Conservation (phyloP, 78 protist genomes). For the Dictyostelium purpureum region DNA sequence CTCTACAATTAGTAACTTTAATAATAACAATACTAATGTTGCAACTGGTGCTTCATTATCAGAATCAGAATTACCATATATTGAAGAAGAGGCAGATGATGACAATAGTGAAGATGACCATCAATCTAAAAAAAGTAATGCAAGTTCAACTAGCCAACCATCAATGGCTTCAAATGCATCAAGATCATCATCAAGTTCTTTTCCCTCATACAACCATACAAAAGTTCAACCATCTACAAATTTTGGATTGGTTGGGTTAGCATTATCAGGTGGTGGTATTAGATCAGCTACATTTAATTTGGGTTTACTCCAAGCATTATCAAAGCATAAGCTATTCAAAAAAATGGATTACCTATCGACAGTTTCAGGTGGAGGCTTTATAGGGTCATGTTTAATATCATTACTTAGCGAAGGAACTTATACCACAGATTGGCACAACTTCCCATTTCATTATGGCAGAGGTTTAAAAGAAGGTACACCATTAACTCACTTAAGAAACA, state of each 20-base stretch:
- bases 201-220: background rate
- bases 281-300: constrained; percentile 68
- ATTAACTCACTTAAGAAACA: constrained; percentile 57
- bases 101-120: background rate
- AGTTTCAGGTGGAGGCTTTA: constrained; percentile 70
- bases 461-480: constrained; percentile 72
- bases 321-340: constrained; percentile 52
- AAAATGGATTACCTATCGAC: constrained; percentile 67
- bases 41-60: background rate
- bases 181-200: background rate
- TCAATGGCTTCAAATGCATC: background rate
- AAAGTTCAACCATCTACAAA: constrained; percentile 33
- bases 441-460: constrained; percentile 71
- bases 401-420: constrained; percentile 57
- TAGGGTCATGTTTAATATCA: constrained; percentile 51
- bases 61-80: background rate
- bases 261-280: constrained; percentile 75
- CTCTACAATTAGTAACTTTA: too few relatives aligned
- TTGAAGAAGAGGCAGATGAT: background rate
- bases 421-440: constrained; percentile 67
- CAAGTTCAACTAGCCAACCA: background rate
- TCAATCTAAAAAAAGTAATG: background rate
- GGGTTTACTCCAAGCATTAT: constrained; percentile 57
- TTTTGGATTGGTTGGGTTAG: constrained; percentile 55
- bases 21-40: too few relatives aligned